A percentile compares a stretch with the other conserved stretches of the same genome.
Evolutionary conservation across 257 asterid species (phyloP).

Genomic region (Solanum lycopersicoides): DNA sequence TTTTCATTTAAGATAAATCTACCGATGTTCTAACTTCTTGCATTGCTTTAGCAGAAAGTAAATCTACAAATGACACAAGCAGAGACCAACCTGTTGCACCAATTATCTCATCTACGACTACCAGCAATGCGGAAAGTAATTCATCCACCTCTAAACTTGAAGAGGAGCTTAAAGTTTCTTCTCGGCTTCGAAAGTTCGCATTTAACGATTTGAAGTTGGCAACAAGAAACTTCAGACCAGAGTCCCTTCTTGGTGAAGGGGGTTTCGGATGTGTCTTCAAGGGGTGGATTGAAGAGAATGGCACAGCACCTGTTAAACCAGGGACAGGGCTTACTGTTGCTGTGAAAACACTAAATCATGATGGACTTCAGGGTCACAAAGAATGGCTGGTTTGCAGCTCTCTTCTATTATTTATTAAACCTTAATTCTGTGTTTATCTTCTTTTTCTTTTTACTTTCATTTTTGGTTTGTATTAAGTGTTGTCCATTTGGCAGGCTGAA

Average conservation of each 20-base stretch:
- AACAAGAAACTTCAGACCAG: constrained; percentile 93
- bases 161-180: constrained; percentile 78
- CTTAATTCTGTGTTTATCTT: not conserved
- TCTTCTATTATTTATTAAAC: constrained; percentile 6
- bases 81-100: constrained; percentile 62
- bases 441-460: not conserved
- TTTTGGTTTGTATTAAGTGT: constrained; percentile 13
- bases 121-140: constrained; percentile 65
- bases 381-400: constrained; percentile 91
- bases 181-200: constrained; percentile 76
- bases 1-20: not conserved
- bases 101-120: constrained; percentile 50
- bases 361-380: constrained; percentile 98
- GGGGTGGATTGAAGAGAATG: constrained; percentile 99
- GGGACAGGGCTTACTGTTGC: constrained; percentile 99
- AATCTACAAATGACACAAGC: constrained; percentile 42
- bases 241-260: constrained; percentile 97
- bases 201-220: constrained; percentile 87
- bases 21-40: constrained; percentile 9
- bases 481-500: constrained; percentile 66
- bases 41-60: constrained; percentile 43
- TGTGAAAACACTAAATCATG: constrained; percentile 91
- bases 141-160: constrained; percentile 67
- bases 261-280: constrained; percentile 98
- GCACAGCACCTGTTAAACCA: constrained; percentile 97